phyloP scores from a whole-genome alignment of 129 eudicot genomes.

The Artemisia annua region DNA sequence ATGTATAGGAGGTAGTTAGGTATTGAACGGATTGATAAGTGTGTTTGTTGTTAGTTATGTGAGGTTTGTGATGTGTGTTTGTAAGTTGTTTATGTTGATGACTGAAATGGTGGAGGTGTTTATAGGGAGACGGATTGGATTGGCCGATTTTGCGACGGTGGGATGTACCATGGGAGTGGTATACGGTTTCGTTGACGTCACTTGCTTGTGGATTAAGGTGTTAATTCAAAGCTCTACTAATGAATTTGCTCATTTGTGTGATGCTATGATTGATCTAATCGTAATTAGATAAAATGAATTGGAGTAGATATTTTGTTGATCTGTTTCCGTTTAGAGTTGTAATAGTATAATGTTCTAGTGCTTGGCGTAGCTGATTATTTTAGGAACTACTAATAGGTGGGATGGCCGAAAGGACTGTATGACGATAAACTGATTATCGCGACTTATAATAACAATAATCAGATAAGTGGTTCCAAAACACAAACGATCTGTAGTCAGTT shows the following conservation, averaged over 20 bases:
- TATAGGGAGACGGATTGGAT: conserved; percentile 47
- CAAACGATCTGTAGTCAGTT: background rate
- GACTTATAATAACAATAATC: background rate
- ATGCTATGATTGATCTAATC: conserved; percentile 11
- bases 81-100: conserved; percentile 1
- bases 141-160: conserved; percentile 83
- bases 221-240: conserved; percentile 13
- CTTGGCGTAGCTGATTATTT: background rate
- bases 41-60: conserved; percentile 5
- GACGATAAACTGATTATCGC: background rate
- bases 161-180: conserved; percentile 99
- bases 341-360: background rate
- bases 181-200: conserved; percentile 81
- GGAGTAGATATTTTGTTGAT: background rate
- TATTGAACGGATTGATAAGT: too few species aligned
- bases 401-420: background rate
- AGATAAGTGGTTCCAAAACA: background rate
- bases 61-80: conserved; percentile 11
- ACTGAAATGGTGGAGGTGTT: conserved; percentile 22
- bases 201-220: conserved; percentile 96
- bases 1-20: too few species aligned
- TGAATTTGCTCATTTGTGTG: conserved; percentile 14
- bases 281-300: background rate
- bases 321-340: background rate
- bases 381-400: background rate